phyloP scores from a whole-genome alignment of 2,329 filamentous ascomycete genomes.

The Xylariales sp. region DNA sequence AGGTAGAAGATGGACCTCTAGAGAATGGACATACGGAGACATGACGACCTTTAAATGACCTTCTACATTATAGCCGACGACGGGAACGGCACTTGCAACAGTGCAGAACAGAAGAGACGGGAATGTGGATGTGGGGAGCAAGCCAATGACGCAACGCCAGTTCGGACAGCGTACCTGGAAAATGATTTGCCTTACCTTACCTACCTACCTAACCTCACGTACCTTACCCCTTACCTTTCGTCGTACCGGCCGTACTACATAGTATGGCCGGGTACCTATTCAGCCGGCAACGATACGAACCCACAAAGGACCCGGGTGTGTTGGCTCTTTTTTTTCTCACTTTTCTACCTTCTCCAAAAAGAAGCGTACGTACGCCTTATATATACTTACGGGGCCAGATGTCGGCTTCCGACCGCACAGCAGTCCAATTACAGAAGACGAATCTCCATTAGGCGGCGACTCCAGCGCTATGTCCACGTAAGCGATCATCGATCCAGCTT shows the following conservation, averaged over 20 bases:
- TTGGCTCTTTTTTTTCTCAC: background rate
- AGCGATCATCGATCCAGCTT: slow-evolving; percentile 19
- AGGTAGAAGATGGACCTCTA: background rate
- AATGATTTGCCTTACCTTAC: background rate
- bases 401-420: slow-evolving; percentile 4
- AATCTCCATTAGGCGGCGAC: slow-evolving; percentile 9
- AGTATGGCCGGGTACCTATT: slow-evolving; percentile 21
- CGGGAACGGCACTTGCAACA: slow-evolving; percentile 19
- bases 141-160: background rate
- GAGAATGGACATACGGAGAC: slow-evolving; percentile 4
- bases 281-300: slow-evolving; percentile 28
- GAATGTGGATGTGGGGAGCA: slow-evolving; percentile 9
- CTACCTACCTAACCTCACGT: background rate
- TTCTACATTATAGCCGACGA: slow-evolving; percentile 16
- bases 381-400: slow-evolving; percentile 6
- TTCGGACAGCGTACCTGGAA: slow-evolving; percentile 21
- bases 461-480: slow-evolving; percentile 27
- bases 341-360: slow-evolving; percentile 23
- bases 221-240: background rate
- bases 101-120: slow-evolving; percentile 14
- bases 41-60: background rate
- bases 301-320: slow-evolving; percentile 9
- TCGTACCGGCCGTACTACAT: background rate
- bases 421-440: slow-evolving; percentile 18
- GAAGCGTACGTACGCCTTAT: slow-evolving; percentile 12